phyloP scores from a whole-genome alignment of 352 stramenopile species.

The Phytophthora syringae region DNA sequence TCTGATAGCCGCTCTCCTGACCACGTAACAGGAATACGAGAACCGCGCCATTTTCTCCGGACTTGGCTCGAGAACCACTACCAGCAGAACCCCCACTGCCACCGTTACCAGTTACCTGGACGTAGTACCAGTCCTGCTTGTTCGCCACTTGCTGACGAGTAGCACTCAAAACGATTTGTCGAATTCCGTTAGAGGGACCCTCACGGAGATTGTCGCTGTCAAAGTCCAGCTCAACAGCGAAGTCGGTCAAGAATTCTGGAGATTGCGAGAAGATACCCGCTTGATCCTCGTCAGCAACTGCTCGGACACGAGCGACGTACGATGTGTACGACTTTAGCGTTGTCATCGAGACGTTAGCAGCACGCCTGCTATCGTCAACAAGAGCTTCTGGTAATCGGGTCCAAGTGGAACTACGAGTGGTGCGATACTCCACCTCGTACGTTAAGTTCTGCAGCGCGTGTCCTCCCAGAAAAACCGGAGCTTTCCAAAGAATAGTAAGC shows the following conservation, averaged over 20 bases:
- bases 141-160: conserved; percentile 47
- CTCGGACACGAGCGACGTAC: conserved; percentile 51
- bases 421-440: conserved; percentile 62
- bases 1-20: conserved; percentile 48
- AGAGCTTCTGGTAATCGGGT: conserved; percentile 14
- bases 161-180: conserved; percentile 36
- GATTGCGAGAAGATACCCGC: conserved; percentile 34
- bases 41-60: conserved; percentile 59
- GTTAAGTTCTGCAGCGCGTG: conserved; percentile 9
- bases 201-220: not conserved
- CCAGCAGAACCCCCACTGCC: conserved; percentile 34
- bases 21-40: conserved; percentile 62
- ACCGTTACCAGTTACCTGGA: conserved; percentile 58
- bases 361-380: conserved; percentile 13
- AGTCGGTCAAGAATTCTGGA: conserved; percentile 49
- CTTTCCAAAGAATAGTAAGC: conserved; percentile 45
- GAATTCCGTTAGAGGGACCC: not conserved
- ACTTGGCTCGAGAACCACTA: conserved; percentile 14
- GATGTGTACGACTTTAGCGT: conserved; percentile 42
- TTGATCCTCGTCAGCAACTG: conserved; percentile 33
- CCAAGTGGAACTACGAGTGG: conserved; percentile 53
- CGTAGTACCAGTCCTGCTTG: conserved; percentile 61
- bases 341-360: conserved; percentile 16
- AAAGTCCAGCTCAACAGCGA: conserved; percentile 9
- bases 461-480: conserved; percentile 34